Evolutionary conservation across 352 stramenopile genomes (phyloP).

Genomic region (Pelagophyceae sp.): DNA sequence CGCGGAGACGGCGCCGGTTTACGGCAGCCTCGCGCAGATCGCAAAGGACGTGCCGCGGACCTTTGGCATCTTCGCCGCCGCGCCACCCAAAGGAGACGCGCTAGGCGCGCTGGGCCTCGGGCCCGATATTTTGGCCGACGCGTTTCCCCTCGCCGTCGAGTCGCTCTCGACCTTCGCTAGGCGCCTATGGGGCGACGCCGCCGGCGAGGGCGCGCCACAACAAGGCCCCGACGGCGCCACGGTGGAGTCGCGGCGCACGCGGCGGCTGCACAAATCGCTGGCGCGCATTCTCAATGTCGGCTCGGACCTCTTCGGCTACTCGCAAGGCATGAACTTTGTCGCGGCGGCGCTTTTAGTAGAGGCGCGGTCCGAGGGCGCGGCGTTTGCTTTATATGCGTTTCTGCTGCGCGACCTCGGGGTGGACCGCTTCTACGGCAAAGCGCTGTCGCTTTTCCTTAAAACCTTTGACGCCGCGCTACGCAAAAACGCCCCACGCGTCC

Average conservation of each 20-base stretch:
- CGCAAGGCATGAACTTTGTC: constrained; percentile 16
- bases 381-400: not conserved
- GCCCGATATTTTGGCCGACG: not conserved
- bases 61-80: not conserved
- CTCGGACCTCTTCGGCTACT: not conserved
- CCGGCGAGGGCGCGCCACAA: not conserved
- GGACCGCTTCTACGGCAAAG: not conserved
- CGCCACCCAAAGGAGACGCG: not conserved
- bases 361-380: not conserved
- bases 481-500: not conserved
- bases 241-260: not conserved
- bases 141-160: not conserved
- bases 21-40: not conserved
- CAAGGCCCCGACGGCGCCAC: not conserved
- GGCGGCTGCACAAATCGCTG: not conserved
- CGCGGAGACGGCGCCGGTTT: too few relatives aligned
- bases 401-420: not conserved
- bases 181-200: not conserved
- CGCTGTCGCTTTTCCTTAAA: not conserved
- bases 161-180: not conserved
- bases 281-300: not conserved
- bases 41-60: constrained; percentile 1
- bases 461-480: not conserved
- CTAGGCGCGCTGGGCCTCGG: not conserved
- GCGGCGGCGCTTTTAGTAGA: not conserved